phyloP scores from a whole-genome alignment of 345 rosid genomes.

The Corchorus olitorius region DNA sequence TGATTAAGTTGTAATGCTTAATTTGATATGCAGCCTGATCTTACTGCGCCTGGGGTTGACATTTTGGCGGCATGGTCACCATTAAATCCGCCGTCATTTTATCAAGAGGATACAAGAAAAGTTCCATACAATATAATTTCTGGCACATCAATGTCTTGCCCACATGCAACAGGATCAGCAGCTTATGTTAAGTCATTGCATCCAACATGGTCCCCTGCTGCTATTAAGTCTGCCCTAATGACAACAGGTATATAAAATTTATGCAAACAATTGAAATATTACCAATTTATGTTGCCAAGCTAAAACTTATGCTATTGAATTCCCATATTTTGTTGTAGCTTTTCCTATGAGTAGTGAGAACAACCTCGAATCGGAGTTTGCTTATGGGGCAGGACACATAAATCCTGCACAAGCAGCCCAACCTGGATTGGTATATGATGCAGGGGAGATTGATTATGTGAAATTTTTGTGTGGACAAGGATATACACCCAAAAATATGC shows the following conservation, averaged over 20 bases:
- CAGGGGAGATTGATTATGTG: constrained; percentile 35
- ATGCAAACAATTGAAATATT: not conserved
- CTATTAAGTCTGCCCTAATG: constrained; percentile 25
- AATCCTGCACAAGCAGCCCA: constrained; percentile 36
- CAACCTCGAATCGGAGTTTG: constrained; percentile 38
- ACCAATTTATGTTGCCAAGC: too few relatives aligned
- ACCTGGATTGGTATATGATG: constrained; percentile 52
- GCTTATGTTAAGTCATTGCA: constrained; percentile 17
- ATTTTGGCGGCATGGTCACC: constrained; percentile 24
- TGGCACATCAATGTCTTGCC: constrained; percentile 29
- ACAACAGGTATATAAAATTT: constrained; percentile 39
- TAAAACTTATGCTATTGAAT: too few relatives aligned
- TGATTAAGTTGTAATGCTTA: not conserved
- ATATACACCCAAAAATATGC: constrained; percentile 23
- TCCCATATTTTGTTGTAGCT: constrained; percentile 7
- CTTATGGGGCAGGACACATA: constrained; percentile 45
- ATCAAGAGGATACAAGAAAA: not conserved
- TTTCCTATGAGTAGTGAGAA: constrained; percentile 25
- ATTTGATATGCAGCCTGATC: constrained; percentile 24
- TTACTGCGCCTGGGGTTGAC: constrained; percentile 23
- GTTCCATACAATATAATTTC: constrained; percentile 14
- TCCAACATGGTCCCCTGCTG: constrained; percentile 18
- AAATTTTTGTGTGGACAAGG: constrained; percentile 47
- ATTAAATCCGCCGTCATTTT: not conserved
- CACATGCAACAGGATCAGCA: constrained; percentile 25